These are phyloP conservation scores for Alnus rubra DNA, from an alignment of 306 rosid species.

Conservation along the genomic window DNA sequence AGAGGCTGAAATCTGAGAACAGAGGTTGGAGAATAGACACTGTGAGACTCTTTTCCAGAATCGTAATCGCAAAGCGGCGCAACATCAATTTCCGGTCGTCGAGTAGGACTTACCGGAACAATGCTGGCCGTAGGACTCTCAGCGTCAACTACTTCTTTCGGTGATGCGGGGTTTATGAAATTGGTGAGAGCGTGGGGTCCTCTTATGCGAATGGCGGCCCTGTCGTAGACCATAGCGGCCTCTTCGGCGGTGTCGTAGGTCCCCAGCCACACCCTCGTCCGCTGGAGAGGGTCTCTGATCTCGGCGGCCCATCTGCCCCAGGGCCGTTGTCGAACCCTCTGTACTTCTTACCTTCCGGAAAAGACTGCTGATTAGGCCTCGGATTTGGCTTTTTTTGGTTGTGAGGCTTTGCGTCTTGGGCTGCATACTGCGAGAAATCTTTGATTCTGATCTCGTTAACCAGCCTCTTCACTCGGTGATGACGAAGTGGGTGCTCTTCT, in stretches of 20 bases:
- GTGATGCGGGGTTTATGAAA: constrained; percentile 13
- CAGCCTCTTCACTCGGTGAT: constrained; percentile 28
- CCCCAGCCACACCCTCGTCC: constrained; percentile 55
- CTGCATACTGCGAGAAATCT: neutral
- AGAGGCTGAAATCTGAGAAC: constrained; percentile 42
- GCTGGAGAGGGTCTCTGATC: constrained; percentile 46
- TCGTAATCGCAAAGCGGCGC: constrained; percentile 12
- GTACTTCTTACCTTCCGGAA: constrained; percentile 24
- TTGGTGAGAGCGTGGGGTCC: constrained; percentile 66
- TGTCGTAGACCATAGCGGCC: constrained; percentile 64
- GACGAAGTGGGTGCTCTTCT: neutral
- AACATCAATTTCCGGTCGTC: neutral
- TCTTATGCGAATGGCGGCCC: constrained; percentile 46
- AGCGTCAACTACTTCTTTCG: neutral
- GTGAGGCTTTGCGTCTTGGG: neutral
- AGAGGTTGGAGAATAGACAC: constrained; percentile 43
- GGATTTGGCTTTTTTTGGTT: neutral
- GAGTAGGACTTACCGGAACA: neutral
- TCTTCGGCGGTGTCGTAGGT: constrained; percentile 60
- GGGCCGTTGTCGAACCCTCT: constrained; percentile 49
- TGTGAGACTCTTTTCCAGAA: constrained; percentile 25
- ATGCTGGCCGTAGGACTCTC: neutral
- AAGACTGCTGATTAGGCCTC: neutral
- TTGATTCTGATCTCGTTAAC: constrained; percentile 47
- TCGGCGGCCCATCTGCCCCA: constrained; percentile 72